Base-by-base conservation (phyloP, 352 stramenopile species). In the Phytophthora fragariaefolia region DNA sequence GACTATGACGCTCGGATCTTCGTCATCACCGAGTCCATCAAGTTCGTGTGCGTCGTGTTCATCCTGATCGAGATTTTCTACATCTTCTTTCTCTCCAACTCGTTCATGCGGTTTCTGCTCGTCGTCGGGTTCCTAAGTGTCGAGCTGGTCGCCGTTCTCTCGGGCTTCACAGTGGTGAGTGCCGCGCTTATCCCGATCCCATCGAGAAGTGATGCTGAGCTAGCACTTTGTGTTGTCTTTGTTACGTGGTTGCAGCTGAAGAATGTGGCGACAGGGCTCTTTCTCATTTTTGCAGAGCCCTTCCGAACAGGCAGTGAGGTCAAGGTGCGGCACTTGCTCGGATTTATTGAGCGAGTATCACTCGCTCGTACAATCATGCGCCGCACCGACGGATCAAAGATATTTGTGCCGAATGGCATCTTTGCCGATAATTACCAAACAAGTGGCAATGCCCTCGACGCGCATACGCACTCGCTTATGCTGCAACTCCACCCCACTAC, bases 1-100 rank as follows among this genome's bases (percentile, higher is more conserved):
- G 80, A 91, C 65, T 88, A 89, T 62, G 80, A 90, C 48, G 77
- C 80, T n/a, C 85, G 87, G 20, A 90, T 92, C 62, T 90, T 93
- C 51, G 80, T 95, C 12, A 80, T 95, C 47, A 93, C 85, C 0
- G 85, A 93, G 57, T 80, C 71, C 45, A 89, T 93, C 54, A 92
- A 92, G 73, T 91, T 92, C 38, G 43, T 86, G 23, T 87, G 82
- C 55, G 80, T 91, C 49, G 72, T 87, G n/a, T 55, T 93, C 45
- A 89, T 96, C 34, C 47, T 86, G 47, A 78, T 94, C 56, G 87
- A 96, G 64, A 76, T 92, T 23, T 96, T 94, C 58, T 92, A 85
- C 71, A 90, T 94, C 61, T 95, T 93, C 66, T 94, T 94, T 55
- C 72, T 79, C 10, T 81, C 74, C 49, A 88, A 82, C 57, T 52